These are phyloP conservation scores for Kentomonas sorsogonicus DNA, from an alignment of 208 protist species.

Conservation along the genomic window DNA sequence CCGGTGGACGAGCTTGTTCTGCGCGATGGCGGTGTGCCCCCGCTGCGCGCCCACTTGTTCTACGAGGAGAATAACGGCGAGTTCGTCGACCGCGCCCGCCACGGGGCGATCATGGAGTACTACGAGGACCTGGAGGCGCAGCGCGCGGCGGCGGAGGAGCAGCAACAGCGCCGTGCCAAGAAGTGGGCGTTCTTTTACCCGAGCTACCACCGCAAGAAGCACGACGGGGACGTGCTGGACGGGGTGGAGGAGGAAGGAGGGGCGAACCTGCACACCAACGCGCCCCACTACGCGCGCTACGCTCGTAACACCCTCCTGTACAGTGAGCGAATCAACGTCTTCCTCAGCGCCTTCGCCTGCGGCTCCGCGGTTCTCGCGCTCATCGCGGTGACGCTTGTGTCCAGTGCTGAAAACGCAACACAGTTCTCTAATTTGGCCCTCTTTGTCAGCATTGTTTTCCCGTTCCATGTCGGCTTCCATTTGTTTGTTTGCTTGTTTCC, in stretches of 20 bases:
- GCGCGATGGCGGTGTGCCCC: slow-evolving; percentile 18
- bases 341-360: slow-evolving; percentile 22
- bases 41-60: slow-evolving; percentile 54
- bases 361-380: slow-evolving; percentile 31
- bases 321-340: slow-evolving; percentile 27
- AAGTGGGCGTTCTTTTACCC: slow-evolving; percentile 10
- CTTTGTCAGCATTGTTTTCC: slow-evolving; percentile 15
- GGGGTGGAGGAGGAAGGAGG: no score
- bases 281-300: slow-evolving; percentile 16
- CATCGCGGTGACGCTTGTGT: slow-evolving; percentile 6
- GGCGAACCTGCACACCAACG: slow-evolving; percentile 15
- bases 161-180: slow-evolving; percentile 15
- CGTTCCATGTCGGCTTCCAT: slow-evolving; percentile 31
- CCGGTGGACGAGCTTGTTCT: neutral
- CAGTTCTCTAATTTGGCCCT: slow-evolving; percentile 20
- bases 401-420: no score
- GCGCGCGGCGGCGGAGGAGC: slow-evolving; percentile 16
- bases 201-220: no score
- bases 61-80: slow-evolving; percentile 46
- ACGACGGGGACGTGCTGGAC: no score
- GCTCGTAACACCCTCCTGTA: slow-evolving; percentile 19
- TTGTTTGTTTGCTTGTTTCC: slow-evolving; percentile 39
- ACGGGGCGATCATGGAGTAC: no score
- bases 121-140: slow-evolving; percentile 23
- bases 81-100: slow-evolving; percentile 30